These are phyloP conservation scores for Eucalyptus pauciflora DNA, from an alignment of 345 rosid genomes.

Conservation along the genomic window DNA sequence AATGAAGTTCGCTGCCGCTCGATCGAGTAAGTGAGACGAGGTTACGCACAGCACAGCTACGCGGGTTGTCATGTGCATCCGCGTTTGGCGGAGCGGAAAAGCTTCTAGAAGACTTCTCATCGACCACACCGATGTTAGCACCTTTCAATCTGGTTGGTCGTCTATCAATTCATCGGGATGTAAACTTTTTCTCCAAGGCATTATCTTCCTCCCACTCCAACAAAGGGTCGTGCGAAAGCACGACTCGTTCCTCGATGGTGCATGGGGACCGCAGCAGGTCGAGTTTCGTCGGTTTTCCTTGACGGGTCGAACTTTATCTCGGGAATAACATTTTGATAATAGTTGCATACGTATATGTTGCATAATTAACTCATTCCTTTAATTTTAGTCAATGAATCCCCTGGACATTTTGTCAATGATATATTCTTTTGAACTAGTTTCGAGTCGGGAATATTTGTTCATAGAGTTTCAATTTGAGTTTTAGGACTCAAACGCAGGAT, in stretches of 20 bases:
- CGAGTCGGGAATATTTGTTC: rapidly evolving
- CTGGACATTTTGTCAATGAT: not conserved
- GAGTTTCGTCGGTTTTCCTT: not conserved
- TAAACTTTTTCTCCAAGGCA: not conserved
- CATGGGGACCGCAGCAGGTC: not conserved
- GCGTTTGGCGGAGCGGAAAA: not conserved
- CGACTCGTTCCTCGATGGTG: not conserved
- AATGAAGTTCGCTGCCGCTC: not conserved
- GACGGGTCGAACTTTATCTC: not conserved
- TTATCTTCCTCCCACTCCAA: not conserved
- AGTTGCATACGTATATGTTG: not conserved
- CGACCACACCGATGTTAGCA: not conserved
- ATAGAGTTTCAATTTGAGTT: not conserved
- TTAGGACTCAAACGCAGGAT: too few relatives aligned
- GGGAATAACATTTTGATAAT: not conserved
- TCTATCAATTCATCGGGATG: not conserved
- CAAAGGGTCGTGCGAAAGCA: not conserved
- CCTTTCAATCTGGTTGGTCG: not conserved
- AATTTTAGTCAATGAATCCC: not conserved
- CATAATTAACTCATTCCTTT: not conserved
- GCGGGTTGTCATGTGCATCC: not conserved
- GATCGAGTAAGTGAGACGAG: not conserved
- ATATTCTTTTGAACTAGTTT: not conserved
- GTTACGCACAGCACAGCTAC: not conserved
- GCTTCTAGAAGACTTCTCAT: not conserved